These are phyloP conservation scores for Sugiyamaella boreocaroliniensis DNA, from an alignment of 805 yeast species.

Conservation along the genomic window DNA sequence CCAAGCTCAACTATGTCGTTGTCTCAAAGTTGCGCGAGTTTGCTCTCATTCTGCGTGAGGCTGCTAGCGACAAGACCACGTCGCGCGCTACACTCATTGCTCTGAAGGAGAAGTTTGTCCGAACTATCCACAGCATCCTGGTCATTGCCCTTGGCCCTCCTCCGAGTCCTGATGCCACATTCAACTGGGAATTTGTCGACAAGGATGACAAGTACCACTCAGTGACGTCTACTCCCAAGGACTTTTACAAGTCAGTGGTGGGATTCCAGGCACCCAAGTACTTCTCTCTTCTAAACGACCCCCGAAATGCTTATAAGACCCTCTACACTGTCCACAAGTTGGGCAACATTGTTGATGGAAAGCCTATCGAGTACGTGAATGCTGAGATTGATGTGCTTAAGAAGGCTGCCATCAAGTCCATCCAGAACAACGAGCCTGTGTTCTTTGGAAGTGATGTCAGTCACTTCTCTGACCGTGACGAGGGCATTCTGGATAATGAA, in stretches of 20 bases:
- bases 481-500: conserved; percentile 67
- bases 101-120: conserved; percentile 45
- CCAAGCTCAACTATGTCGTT: conserved; percentile 52
- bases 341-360: conserved; percentile 66
- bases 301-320: conserved; percentile 62
- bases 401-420: conserved; percentile 57
- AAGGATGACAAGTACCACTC: conserved; percentile 42
- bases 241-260: conserved; percentile 45
- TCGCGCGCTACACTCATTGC: conserved; percentile 25
- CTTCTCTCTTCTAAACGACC: conserved; percentile 74
- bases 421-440: conserved; percentile 69
- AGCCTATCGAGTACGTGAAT: conserved; percentile 59
- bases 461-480: conserved; percentile 53
- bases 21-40: conserved; percentile 70
- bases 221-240: conserved; percentile 44
- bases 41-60: conserved; percentile 60
- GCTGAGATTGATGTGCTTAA: conserved; percentile 55
- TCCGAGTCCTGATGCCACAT: conserved; percentile 60
- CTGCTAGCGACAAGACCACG: conserved; percentile 38
- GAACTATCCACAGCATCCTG: conserved; percentile 58
- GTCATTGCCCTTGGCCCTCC: conserved; percentile 72
- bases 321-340: conserved; percentile 67
- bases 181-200: conserved; percentile 69
- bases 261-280: conserved; percentile 44
- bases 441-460: conserved; percentile 89